Percentiles rank a stretch among this genome's conserved stretches.
phyloP scores from a whole-genome alignment of 306 rosid genomes.

The Calophaca sinica region DNA sequence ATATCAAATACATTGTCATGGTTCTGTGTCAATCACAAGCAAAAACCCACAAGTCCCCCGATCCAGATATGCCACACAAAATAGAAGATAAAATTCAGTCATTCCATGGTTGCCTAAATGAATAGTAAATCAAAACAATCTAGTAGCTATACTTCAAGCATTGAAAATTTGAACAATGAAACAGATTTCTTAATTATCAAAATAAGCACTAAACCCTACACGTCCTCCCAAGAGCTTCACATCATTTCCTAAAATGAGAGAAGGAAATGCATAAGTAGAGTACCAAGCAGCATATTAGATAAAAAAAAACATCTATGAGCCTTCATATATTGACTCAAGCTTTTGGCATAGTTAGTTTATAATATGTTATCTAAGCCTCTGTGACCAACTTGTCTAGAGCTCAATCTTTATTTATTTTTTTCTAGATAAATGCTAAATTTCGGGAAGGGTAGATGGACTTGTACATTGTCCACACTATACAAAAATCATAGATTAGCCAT shows the following conservation, averaged over 20 bases:
- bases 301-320: background rate
- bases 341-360: slow-evolving; percentile 1
- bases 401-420: too few relatives aligned
- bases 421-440: too few relatives aligned
- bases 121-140: slow-evolving; percentile 2
- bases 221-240: slow-evolving; percentile 3
- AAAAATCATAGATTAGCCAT: background rate
- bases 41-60: slow-evolving; percentile 24
- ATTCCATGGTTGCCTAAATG: slow-evolving; percentile 30
- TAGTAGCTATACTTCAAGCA: slow-evolving; percentile 25
- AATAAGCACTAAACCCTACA: slow-evolving; percentile 35
- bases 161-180: slow-evolving; percentile 4
- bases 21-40: slow-evolving; percentile 20
- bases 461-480: too few relatives aligned
- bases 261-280: background rate
- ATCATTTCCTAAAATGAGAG: background rate
- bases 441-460: too few relatives aligned
- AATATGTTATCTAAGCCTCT: background rate
- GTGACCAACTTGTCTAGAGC: background rate
- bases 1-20: slow-evolving; percentile 13
- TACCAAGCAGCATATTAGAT: slow-evolving; percentile 1
- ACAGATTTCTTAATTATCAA: slow-evolving; percentile 3
- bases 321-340: background rate
- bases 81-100: slow-evolving; percentile 23
- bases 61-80: slow-evolving; percentile 27